A percentile compares a stretch with the other conserved stretches of the same genome.
Evolutionary conservation across 2,329 filamentous ascomycete genomes (phyloP).

Genomic region (Aspergillus glaucus): DNA sequence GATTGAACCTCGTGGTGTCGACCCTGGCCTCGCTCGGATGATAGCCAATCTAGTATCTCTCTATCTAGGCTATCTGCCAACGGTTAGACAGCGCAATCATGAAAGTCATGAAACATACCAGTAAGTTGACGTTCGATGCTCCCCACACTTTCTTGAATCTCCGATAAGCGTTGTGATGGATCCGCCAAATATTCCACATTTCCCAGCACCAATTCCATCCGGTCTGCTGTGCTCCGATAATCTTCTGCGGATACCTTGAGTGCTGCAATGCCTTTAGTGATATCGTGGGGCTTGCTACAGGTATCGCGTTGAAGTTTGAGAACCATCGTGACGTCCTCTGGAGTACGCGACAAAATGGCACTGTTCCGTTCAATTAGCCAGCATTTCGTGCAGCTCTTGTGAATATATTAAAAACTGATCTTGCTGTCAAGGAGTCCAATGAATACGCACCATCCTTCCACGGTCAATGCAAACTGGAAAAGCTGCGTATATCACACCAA

Average conservation of each 20-base stretch:
- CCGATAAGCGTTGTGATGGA: neutral
- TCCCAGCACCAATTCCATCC: neutral
- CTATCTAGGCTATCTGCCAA: neutral
- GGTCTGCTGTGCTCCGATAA: neutral
- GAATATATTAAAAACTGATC: too few relatives aligned
- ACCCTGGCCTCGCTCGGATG: neutral
- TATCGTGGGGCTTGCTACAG: slow-evolving; percentile 1
- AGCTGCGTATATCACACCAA: slow-evolving; percentile 1
- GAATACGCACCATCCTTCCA: slow-evolving; percentile 2
- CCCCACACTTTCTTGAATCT: neutral
- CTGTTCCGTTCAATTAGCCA: neutral
- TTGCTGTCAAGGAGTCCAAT: neutral
- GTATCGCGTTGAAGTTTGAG: slow-evolving; percentile 2
- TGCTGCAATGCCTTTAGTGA: neutral
- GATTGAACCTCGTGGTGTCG: slow-evolving; percentile 2
- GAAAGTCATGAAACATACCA: too few relatives aligned
- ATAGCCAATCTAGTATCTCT: slow-evolving; percentile 3
- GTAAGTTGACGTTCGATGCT: neutral
- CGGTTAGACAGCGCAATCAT: too few relatives aligned
- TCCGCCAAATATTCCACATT: neutral
- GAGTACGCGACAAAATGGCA: slow-evolving; percentile 1
- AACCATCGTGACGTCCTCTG: slow-evolving; percentile 1
- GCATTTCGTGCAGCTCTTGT: neutral
- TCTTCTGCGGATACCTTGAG: neutral
- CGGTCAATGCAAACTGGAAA: slow-evolving; percentile 2